Evolutionary conservation across 23 red algal genomes (phyloP).

Genomic region (Gracilariopsis chorda): DNA sequence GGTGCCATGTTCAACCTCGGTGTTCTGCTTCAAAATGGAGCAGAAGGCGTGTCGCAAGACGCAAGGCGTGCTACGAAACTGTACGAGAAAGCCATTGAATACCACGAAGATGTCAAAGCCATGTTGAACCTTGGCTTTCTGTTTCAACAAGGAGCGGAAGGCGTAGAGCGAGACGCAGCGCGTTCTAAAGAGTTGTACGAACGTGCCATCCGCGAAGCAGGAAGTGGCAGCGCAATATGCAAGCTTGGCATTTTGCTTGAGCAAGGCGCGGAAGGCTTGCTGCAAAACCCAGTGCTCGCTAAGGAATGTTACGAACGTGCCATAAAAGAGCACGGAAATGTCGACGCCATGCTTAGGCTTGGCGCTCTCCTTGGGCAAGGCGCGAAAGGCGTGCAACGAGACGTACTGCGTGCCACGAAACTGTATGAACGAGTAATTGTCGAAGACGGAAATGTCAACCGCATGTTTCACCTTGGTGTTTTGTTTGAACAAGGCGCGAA

Average conservation of each 20-base stretch:
- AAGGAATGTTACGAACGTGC: neutral
- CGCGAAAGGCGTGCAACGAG: neutral
- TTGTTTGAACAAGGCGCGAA: neutral
- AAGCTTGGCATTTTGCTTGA: constrained; percentile 4
- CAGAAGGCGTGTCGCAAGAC: constrained; percentile 1
- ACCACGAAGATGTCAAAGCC: neutral
- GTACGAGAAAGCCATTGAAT: neutral
- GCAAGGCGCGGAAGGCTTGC: neutral
- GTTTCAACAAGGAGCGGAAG: neutral
- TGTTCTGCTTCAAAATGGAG: constrained; percentile 1
- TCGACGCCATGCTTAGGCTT: neutral
- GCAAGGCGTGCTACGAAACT: neutral
- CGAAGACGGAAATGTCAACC: neutral
- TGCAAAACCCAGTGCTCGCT: neutral
- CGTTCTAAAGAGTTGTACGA: neutral
- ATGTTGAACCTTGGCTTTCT: neutral
- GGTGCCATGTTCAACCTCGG: constrained; percentile 32
- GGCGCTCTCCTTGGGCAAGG: neutral
- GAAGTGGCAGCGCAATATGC: neutral
- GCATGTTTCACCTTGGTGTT: neutral
- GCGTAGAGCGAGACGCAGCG: neutral
- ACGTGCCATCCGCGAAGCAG: neutral
- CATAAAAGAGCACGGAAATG: neutral
- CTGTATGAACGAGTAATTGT: neutral
- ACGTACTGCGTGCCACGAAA: too few relatives aligned